Base-by-base conservation (phyloP, 306 rosid genomes). In the Fagus sylvatica region DNA sequence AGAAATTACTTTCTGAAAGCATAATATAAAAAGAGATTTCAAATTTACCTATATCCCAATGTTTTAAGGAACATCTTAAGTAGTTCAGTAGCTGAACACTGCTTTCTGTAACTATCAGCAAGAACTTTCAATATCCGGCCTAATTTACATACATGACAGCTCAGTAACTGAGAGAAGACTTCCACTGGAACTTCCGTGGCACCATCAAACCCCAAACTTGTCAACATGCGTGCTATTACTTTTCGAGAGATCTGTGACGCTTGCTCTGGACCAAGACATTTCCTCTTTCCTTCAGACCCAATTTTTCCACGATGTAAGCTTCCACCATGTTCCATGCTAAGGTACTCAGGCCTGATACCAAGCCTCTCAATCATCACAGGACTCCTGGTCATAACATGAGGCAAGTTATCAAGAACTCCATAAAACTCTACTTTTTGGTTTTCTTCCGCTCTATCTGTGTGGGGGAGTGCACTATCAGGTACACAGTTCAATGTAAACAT, bases 41-140 rank as follows among this genome's bases (percentile, higher is more conserved):
- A 78, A 79, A 77, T 85, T 84, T 82, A 95, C 98, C 98, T 78
- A 79, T 85, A 83, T 75, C 93, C 96, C 84, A 81, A 37, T 36
- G 95, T 91, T 86, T 84, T 92, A 74, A 95, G 90, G 87, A 95
- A 83, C 98, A 95, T 95, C 85, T 89, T 95, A 32, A 95, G 84
- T 78, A 92, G 88, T 55, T 92, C 97, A 59, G 87, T 80, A 34
- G 97, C 97, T 1, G 98, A 88, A 77, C 93, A 91, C 85, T 92
- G 97, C 72, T 91, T 91, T 76, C 84, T 88, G 85, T 95, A 95
- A 82, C 89, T 87, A 83, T 95, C 98, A 62, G 93, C 53, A 78
- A 95, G 97, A 48, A 95, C 80, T 87, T 80, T 92, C 81, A 92
- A 87, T 53, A 51, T 90, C 43, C 81, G 85, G 53, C 98, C 98